phyloP scores from a whole-genome alignment of 2,329 filamentous ascomycete species.

The Ascochyta pisi region DNA sequence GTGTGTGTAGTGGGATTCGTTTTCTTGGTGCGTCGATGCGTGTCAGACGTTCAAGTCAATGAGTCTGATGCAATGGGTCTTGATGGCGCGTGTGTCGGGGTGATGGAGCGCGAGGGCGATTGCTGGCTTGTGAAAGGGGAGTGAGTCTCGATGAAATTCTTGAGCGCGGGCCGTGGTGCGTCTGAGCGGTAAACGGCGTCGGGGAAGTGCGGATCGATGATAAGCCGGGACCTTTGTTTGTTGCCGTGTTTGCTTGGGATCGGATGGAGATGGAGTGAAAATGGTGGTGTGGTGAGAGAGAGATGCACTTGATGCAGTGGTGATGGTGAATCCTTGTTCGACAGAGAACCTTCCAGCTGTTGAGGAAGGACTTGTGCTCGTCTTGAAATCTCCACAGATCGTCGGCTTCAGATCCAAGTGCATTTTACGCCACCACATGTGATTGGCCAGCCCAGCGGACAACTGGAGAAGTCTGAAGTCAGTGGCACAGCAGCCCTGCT shows the following conservation, averaged over 20 bases:
- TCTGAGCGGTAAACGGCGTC: conserved; percentile 17
- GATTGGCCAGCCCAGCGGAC: background rate
- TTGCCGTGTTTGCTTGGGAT: conserved; percentile 4
- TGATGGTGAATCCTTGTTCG: background rate
- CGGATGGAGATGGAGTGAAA: background rate
- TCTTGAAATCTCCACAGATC: conserved; percentile 13
- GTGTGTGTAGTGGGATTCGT: background rate
- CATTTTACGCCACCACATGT: conserved; percentile 6
- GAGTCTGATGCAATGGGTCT: conserved; percentile 14
- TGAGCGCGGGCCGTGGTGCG: conserved; percentile 18
- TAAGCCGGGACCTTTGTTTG: conserved; percentile 12
- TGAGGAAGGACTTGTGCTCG: background rate
- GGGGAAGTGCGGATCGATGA: conserved; percentile 17
- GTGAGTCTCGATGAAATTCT: conserved; percentile 22
- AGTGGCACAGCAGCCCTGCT: background rate
- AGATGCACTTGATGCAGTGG: background rate
- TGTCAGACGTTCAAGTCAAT: conserved; percentile 17
- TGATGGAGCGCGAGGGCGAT: conserved; percentile 6
- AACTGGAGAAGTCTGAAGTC: background rate
- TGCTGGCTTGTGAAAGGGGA: conserved; percentile 16
- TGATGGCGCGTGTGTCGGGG: conserved; percentile 19
- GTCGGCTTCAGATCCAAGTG: conserved; percentile 9
- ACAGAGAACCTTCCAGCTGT: conserved; percentile 12
- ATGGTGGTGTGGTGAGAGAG: background rate
- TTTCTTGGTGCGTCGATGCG: conserved; percentile 6